Conservation (phyloP, 352 stramenopile genomes). For the Phytophthora foliorum region DNA sequence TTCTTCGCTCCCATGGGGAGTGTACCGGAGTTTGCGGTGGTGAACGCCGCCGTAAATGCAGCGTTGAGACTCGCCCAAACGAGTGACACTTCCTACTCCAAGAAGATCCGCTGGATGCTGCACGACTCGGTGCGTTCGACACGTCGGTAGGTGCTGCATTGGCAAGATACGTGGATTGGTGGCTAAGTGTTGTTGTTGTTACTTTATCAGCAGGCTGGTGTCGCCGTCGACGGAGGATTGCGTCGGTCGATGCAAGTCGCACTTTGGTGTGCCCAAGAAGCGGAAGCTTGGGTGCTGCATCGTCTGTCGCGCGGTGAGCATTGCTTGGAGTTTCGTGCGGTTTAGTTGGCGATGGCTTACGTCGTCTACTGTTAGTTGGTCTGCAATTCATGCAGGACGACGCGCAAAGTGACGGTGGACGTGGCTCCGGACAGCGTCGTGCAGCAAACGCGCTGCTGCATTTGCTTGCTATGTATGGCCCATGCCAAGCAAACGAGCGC, state of each 20-base stretch:
- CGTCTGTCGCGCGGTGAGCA: conserved; percentile 47
- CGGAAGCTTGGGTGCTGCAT: conserved; percentile 45
- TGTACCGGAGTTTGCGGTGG: conserved; percentile 38
- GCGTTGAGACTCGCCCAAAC: conserved; percentile 41
- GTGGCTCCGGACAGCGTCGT: conserved; percentile 30
- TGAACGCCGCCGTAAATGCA: conserved; percentile 34
- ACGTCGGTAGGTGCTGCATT: conserved; percentile 26
- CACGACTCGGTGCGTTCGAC: conserved; percentile 41
- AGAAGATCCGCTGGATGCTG: conserved; percentile 62
- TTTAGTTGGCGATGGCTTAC: neutral
- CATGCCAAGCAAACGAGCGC: conserved; percentile 46
- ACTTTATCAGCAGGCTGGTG: conserved; percentile 12
- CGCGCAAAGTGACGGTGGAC: conserved; percentile 49
- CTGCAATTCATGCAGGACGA: conserved; percentile 50
- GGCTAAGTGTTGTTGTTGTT: conserved; percentile 2
- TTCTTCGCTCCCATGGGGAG: conserved; percentile 50
- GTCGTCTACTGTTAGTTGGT: conserved; percentile 38
- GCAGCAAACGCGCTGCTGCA: conserved; percentile 41
- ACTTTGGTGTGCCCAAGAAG: conserved; percentile 41
- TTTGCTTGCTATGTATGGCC: conserved; percentile 52
- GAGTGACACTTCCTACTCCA: conserved; percentile 48
- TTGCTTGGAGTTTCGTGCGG: neutral
- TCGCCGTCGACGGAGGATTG: conserved; percentile 34
- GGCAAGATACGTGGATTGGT: neutral
- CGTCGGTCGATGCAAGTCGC: conserved; percentile 43